These are phyloP conservation scores for Pseudopyricularia cyperi DNA, from an alignment of 2,329 filamentous ascomycete genomes.

Conservation along the genomic window DNA sequence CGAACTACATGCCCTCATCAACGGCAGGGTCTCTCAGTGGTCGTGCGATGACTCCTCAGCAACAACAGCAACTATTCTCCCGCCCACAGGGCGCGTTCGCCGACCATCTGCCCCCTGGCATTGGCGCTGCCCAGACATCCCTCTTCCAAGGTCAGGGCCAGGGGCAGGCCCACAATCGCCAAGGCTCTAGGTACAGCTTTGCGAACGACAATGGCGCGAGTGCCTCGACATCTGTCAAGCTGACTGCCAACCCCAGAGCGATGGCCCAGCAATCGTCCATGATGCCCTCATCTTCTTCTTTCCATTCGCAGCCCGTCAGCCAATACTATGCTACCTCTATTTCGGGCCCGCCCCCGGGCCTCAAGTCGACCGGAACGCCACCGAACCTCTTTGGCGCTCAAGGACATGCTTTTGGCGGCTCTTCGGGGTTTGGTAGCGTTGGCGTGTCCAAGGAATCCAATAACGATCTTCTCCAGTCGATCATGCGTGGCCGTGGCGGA, in stretches of 20 bases:
- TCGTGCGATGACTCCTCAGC: conserved; percentile 68
- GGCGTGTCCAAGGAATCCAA: conserved; percentile 54
- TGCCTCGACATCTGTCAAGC: conserved; percentile 54
- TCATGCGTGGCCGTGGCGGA: conserved; percentile 53
- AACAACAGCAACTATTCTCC: conserved; percentile 50
- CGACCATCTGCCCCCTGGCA: conserved; percentile 35
- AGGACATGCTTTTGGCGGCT: conserved; percentile 67
- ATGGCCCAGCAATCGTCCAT: conserved; percentile 81
- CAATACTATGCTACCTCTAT: conserved; percentile 78
- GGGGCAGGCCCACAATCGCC: conserved; percentile 59
- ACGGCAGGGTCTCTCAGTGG: conserved; percentile 48
- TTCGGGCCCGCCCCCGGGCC: conserved; percentile 82
- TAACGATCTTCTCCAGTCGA: conserved; percentile 66
- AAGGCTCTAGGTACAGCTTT: conserved; percentile 81
- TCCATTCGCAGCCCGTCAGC: conserved; percentile 45
- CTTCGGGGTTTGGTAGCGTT: conserved; percentile 40
- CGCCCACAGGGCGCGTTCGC: conserved; percentile 33
- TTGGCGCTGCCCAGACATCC: conserved; percentile 35
- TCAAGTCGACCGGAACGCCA: conserved; percentile 90
- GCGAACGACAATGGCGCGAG: conserved; percentile 54
- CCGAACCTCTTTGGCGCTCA: conserved; percentile 83
- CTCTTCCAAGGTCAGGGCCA: conserved; percentile 39
- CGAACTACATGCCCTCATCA: conserved; percentile 34
- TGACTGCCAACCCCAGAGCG: conserved; percentile 64
- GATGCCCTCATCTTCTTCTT: conserved; percentile 53